Percentiles rank a stretch among this genome's conserved stretches.
phyloP scores from a whole-genome alignment of 1,139 yeast genomes.

The Candida albicans region DNA sequence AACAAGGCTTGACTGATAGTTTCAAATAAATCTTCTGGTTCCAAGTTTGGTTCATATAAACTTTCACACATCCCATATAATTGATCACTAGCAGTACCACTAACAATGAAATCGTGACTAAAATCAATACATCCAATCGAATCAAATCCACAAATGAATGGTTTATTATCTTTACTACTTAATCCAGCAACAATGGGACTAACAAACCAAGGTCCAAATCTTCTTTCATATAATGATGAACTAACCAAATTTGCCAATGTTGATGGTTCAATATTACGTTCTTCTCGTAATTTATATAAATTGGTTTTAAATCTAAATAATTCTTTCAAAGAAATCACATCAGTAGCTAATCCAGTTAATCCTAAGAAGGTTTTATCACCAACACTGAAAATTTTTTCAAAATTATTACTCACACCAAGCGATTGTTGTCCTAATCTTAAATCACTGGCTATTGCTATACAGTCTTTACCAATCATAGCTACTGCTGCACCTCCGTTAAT shows the following conservation, averaged over 20 bases:
- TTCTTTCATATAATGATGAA: conserved; percentile 82
- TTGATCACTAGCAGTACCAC: conserved; percentile 96
- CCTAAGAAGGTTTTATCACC: conserved; percentile 84
- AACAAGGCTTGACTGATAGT: conserved; percentile 91
- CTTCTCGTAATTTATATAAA: conserved; percentile 87
- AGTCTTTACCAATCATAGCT: conserved; percentile 98
- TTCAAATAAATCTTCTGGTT: conserved; percentile 94
- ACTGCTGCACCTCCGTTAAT: conserved; percentile 83
- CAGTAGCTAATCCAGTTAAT: conserved; percentile 93
- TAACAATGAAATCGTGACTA: conserved; percentile 93
- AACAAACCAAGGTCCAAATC: conserved; percentile 96
- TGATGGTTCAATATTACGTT: conserved; percentile 86
- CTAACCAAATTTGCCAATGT: conserved; percentile 93
- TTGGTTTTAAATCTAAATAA: conserved; percentile 82
- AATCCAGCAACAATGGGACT: conserved; percentile 98
- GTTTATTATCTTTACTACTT: conserved; percentile 75
- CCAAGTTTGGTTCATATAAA: conserved; percentile 90
- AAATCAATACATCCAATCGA: conserved; percentile 95
- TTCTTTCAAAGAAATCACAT: conserved; percentile 83
- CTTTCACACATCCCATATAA: conserved; percentile 98
- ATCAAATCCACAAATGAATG: conserved; percentile 95
- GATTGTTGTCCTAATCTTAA: conserved; percentile 93
- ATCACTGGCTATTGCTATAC: conserved; percentile 97
- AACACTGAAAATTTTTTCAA: conserved; percentile 85
- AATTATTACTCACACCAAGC: conserved; percentile 85